phyloP scores from a whole-genome alignment of 306 rosid genomes.

The Vigna mungo region DNA sequence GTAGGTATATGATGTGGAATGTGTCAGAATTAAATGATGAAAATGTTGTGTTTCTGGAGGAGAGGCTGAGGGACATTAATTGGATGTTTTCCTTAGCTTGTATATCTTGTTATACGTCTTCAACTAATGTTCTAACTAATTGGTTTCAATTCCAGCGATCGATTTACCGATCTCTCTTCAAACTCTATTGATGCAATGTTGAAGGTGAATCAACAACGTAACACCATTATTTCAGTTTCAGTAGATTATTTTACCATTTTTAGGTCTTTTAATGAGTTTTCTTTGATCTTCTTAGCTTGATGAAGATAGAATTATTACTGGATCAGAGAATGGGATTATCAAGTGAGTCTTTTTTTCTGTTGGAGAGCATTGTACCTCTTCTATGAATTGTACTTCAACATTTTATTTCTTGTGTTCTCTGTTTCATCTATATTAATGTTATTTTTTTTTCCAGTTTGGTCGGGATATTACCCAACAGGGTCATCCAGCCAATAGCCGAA shows the following conservation, averaged over 20 bases:
- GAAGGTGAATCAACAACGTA: slow-evolving; percentile 62
- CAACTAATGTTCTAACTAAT: slow-evolving; percentile 40
- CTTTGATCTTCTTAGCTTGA: slow-evolving; percentile 68
- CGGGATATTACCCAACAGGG: slow-evolving; percentile 86
- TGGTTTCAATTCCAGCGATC: slow-evolving; percentile 67
- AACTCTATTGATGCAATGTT: slow-evolving; percentile 81
- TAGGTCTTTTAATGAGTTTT: slow-evolving; percentile 7
- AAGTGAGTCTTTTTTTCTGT: slow-evolving; percentile 65
- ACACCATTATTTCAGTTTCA: slow-evolving; percentile 27
- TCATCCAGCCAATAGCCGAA: slow-evolving; percentile 92
- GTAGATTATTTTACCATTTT: slow-evolving; percentile 9
- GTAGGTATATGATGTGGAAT: slow-evolving; percentile 63
- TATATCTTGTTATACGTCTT: slow-evolving; percentile 22
- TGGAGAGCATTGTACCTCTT: slow-evolving; percentile 23
- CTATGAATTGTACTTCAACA: slow-evolving; percentile 29
- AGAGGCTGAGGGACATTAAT: not conserved
- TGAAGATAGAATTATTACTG: slow-evolving; percentile 86
- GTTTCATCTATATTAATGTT: slow-evolving; percentile 16
- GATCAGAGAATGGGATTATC: slow-evolving; percentile 93
- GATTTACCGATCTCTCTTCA: slow-evolving; percentile 77
- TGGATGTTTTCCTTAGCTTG: not conserved
- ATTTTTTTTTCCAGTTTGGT: slow-evolving; percentile 57
- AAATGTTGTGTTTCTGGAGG: slow-evolving; percentile 19
- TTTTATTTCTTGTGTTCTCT: slow-evolving; percentile 10
- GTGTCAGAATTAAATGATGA: slow-evolving; percentile 17